A percentile compares a stretch with the other conserved stretches of the same genome.
These are phyloP conservation scores for Phragmites australis DNA, from an alignment of 176 grass and related monocot species.

Conservation along the genomic window DNA sequence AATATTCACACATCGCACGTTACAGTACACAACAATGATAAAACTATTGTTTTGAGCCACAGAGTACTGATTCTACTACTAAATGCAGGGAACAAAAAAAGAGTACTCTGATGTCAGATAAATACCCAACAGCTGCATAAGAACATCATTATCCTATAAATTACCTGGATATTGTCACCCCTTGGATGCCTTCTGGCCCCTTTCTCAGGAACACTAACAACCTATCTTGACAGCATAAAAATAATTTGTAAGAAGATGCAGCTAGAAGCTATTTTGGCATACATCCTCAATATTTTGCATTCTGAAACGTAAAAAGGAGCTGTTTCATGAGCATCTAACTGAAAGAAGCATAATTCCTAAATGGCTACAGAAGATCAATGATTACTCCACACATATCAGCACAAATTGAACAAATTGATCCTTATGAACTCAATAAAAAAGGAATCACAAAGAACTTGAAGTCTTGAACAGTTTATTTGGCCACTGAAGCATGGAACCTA, in stretches of 20 bases:
- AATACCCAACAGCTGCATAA: background rate
- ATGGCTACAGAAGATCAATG: background rate
- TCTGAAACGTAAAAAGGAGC: background rate
- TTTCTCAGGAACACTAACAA: constrained; percentile 85
- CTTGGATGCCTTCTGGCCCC: constrained; percentile 77
- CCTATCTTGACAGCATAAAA: constrained; percentile 57
- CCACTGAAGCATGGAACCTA: background rate
- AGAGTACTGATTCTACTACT: background rate
- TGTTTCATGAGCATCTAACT: background rate
- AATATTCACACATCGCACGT: background rate
- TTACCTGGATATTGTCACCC: constrained; percentile 78
- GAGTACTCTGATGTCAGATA: background rate
- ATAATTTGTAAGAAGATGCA: constrained; percentile 28
- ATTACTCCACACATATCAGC: background rate
- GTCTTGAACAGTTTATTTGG: constrained; percentile 19
- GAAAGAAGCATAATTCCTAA: background rate
- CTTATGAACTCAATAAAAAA: background rate
- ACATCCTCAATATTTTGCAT: constrained; percentile 2
- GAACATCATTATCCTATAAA: background rate
- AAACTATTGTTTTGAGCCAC: background rate
- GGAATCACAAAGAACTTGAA: background rate
- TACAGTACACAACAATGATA: background rate
- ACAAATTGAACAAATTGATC: background rate
- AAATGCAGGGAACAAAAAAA: background rate
- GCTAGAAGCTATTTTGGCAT: background rate